A percentile compares a stretch with the other conserved stretches of the same genome.
phyloP scores from a whole-genome alignment of 2,329 filamentous ascomycete genomes.

The Iodosphaeria phyllophila region DNA sequence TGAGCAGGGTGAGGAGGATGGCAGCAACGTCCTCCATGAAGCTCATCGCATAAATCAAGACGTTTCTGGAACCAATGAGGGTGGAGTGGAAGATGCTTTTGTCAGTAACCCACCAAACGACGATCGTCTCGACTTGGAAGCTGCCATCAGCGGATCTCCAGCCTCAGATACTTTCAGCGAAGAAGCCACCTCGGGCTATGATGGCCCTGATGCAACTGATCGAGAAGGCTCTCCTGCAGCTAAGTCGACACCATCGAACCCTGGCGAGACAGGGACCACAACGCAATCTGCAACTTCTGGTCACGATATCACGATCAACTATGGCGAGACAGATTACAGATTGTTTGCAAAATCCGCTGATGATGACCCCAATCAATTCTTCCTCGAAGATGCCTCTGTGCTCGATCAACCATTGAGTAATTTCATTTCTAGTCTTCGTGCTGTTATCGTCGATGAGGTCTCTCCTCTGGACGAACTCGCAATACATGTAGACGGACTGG shows the following conservation, averaged over 20 bases:
- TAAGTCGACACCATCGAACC: neutral
- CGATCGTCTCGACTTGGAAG: no score
- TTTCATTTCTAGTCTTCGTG: slow-evolving; percentile 12
- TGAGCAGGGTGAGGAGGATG: no score
- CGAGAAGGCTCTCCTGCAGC: no score
- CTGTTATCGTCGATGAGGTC: slow-evolving; percentile 14
- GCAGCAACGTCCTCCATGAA: no score
- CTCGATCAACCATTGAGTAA: slow-evolving; percentile 9
- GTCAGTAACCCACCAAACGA: no score
- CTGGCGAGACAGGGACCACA: neutral
- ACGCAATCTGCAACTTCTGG: slow-evolving; percentile 8
- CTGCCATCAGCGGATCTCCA: no score
- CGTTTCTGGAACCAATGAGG: no score
- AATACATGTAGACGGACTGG: slow-evolving; percentile 14
- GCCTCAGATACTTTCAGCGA: no score
- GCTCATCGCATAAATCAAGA: no score
- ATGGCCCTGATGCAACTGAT: no score
- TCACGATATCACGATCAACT: slow-evolving; percentile 12
- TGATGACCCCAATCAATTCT: slow-evolving; percentile 15
- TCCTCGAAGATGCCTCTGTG: slow-evolving; percentile 11
- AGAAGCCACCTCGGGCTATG: no score
- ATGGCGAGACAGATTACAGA: slow-evolving; percentile 13
- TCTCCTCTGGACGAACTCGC: slow-evolving; percentile 15
- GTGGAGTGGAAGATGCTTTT: no score
- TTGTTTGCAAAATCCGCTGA: slow-evolving; percentile 14